Evolutionary conservation across 1,284 basidiomycete species (phyloP), one percentile per base, ranked within the genome.

Genomic region (Cryptococcus amylolentus): DNA sequence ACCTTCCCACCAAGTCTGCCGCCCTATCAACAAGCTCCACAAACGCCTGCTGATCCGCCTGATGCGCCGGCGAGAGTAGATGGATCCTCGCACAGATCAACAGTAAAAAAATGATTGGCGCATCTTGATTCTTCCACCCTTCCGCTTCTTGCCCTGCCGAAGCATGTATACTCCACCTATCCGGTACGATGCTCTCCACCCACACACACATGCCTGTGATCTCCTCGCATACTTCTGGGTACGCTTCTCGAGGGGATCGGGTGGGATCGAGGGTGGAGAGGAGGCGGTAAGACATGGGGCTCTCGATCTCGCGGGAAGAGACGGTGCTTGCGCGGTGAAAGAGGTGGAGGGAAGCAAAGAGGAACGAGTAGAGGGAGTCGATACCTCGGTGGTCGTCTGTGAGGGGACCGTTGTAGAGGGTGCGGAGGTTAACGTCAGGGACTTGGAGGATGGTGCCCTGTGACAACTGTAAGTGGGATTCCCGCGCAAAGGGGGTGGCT

Each of bases 201-300:
- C 54, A 55, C 3, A 45, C 3, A 6, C 49, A 37, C 2, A 56
- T 49, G 8, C 52, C 52, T 50, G 59, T 51, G 18, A 68, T 60
- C 41, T 68, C 65, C 10, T 48, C 20, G 40, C 57, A 68, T 13
- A 63, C 65, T 12, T n/a, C 27, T 1, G 65, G 65, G 37, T 61
- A 45, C 16, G 61, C 58, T 43, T 45, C 14, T 13, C 50, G 23
- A 23, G 23, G 23, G 1, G 23, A 23, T 23, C 23, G 23, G 23
- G 23, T 23, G 23, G 40, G 13, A 52, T 28, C 35, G 49, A 51
- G 18, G n/a, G n/a, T 14, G 12, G 7, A 3, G 39, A 49, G 14
- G 47, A 10, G 12, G 6, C 31, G 6, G 39, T 54, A 62, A 14
- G 58, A 43, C 2, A 38, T 14, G 10, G 38, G 26, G 35, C 6